Base-by-base conservation (phyloP, 352 stramenopile species). In the Globisporangium takayamanum region DNA sequence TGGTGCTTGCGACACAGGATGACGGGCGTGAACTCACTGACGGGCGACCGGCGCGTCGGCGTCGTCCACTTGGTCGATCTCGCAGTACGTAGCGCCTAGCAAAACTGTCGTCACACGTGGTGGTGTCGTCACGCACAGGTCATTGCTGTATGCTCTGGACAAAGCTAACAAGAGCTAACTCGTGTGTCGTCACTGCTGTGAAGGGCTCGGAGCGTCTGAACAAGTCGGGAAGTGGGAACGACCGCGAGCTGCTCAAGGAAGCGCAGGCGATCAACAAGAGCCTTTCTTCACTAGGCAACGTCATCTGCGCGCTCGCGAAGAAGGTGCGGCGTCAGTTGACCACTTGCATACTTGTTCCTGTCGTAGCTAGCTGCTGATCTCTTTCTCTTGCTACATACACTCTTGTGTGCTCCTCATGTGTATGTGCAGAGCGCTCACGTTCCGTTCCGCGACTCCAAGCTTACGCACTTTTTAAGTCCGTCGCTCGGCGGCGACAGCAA, bases 231-330 rank as follows among this genome's bases (percentile, higher is more conserved):
- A 93, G 82, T 50, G 78, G 78, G 46, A 78, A 73, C 45, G 76
- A 90, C 57, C 74, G 67, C n/a, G 83, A 92, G 41, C 55, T 92
- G 28, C 63, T 95, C 60, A 94, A 91, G 68, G 86, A 95, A 61
- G 80, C 86, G 6, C 81, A 84, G 49, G 79, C 72, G 15, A 96
- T 96, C 60, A 95, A 94, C 76, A 94, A 94, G 60, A 96, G 84
- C 59, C 67, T 96, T 42, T 90, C 84, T 5, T 71, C 80, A 15
- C 66, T 95, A 26, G 87, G 87, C 37, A 94, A 92, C 47, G 86
- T 96, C 2, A 91, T 95, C 54, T 80, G 69, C 26, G 86, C 86
- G 0, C 72, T 95, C 39, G 78, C 80, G 0, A 92, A 89, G 64
- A 94, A 91, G 80, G 81, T 90, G 62, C 18, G 63, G 33, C 33